A percentile compares a stretch with the other conserved stretches of the same genome.
Conservation (phyloP, 352 stramenopile species). For the Thalassiosira livingstoniorum region DNA sequence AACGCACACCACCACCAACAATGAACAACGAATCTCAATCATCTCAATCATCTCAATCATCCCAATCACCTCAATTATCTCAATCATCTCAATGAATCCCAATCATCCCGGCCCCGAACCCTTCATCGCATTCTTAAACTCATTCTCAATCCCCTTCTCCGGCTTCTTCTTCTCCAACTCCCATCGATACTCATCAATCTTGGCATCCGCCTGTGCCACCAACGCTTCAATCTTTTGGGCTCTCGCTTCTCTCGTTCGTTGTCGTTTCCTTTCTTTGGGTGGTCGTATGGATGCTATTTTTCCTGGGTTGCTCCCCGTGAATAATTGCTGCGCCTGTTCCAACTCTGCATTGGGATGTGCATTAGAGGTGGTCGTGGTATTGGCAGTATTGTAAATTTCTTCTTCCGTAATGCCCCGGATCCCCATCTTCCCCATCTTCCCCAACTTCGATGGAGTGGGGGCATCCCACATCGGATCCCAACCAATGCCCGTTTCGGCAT, state of each 20-base stretch:
- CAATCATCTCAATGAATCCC: too few species aligned
- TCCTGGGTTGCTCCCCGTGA: background rate
- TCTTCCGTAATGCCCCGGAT: too few species aligned
- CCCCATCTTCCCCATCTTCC: too few species aligned
- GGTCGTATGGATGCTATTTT: conserved; percentile 56
- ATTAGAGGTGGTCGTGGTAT: too few species aligned
- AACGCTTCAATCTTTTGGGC: conserved; percentile 77
- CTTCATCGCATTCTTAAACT: conserved; percentile 69
- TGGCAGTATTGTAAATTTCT: too few species aligned
- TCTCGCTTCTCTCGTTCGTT: conserved; percentile 73
- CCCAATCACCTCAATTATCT: too few species aligned
- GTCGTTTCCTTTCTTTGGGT: conserved; percentile 65
- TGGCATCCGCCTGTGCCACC: conserved; percentile 60
- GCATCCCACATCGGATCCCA: conserved; percentile 83
- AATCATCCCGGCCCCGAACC: too few species aligned
- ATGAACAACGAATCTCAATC: too few species aligned
- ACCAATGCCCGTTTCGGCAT: conserved; percentile 61
- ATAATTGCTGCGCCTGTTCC: background rate
- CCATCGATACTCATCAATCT: conserved; percentile 78
- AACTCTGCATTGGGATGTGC: too few species aligned
- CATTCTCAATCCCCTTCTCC: conserved; percentile 71
- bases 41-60: too few species aligned
- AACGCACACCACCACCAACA: too few species aligned
- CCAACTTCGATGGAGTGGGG: conserved; percentile 25
- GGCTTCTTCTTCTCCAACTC: conserved; percentile 63